These are phyloP conservation scores for Prosopis cineraria DNA, from an alignment of 306 rosid genomes.

Conservation along the genomic window DNA sequence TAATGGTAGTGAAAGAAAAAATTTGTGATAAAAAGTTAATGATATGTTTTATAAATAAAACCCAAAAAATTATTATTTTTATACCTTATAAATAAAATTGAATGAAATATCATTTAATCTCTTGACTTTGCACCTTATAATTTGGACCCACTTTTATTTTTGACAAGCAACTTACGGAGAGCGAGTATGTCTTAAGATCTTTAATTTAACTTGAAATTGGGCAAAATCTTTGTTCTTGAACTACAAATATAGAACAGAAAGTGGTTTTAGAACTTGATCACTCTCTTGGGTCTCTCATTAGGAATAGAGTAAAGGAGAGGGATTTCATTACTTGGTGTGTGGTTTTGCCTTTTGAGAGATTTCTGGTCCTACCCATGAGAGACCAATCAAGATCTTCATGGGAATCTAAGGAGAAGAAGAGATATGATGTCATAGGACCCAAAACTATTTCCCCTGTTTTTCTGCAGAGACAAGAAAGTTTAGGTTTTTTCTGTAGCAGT, in stretches of 20 bases:
- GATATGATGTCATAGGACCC: not conserved
- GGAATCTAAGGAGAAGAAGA: constrained; percentile 3
- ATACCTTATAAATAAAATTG: too few species aligned
- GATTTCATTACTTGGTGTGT: not conserved
- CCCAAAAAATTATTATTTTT: too few species aligned
- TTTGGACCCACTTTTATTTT: too few species aligned
- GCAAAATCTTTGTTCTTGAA: too few species aligned
- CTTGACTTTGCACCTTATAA: too few species aligned
- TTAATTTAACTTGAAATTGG: too few species aligned
- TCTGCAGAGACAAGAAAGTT: constrained; percentile 2
- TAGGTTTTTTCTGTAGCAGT: constrained; percentile 43
- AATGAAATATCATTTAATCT: too few species aligned
- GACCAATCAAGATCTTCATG: constrained; percentile 14
- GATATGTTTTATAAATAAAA: too few species aligned
- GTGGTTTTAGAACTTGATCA: not conserved
- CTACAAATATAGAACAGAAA: not conserved
- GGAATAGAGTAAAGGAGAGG: not conserved
- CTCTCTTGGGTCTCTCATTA: not conserved
- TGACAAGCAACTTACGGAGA: too few species aligned
- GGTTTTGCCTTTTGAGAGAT: constrained; percentile 3
- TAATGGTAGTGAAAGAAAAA: too few species aligned
- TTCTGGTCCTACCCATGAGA: not conserved
- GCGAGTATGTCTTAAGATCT: too few species aligned
- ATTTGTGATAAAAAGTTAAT: too few species aligned
- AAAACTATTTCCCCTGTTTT: constrained; percentile 1